Evolutionary conservation across 2,329 filamentous ascomycete species (phyloP).

Genomic region (Penicillium frequentans): DNA sequence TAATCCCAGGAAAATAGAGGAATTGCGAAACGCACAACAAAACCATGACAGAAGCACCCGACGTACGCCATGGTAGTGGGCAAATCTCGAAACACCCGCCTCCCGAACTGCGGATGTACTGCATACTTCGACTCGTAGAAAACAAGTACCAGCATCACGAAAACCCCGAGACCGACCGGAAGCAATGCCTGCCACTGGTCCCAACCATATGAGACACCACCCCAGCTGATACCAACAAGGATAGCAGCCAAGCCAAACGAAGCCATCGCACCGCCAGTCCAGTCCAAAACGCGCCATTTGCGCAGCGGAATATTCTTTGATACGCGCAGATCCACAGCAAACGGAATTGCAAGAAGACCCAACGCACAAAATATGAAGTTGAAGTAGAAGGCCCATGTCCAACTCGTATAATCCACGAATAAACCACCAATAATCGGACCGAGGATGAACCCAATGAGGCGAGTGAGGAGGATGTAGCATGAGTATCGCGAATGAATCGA

Average conservation of each 20-base stretch:
- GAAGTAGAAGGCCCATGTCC: slow-evolving; percentile 33
- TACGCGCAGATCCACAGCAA: slow-evolving; percentile 29
- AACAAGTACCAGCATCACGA: slow-evolving; percentile 31
- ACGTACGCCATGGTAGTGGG: slow-evolving; percentile 42
- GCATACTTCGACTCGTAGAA: slow-evolving; percentile 38
- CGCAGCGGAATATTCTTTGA: slow-evolving; percentile 22
- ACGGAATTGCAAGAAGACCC: slow-evolving; percentile 29
- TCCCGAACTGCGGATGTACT: slow-evolving; percentile 37
- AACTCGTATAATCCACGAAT: slow-evolving; percentile 24
- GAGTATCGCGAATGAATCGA: slow-evolving; percentile 34
- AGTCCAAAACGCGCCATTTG: slow-evolving; percentile 38
- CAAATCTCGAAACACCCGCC: slow-evolving; percentile 37
- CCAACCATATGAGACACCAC: slow-evolving; percentile 44
- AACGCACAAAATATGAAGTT: slow-evolving; percentile 34
- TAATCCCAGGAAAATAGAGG: too few species aligned
- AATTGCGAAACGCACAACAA: slow-evolving; percentile 37
- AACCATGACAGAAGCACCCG: slow-evolving; percentile 43
- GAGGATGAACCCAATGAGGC: slow-evolving; percentile 32
- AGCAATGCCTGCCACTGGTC: slow-evolving; percentile 38
- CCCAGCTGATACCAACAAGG: slow-evolving; percentile 46
- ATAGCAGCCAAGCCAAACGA: slow-evolving; percentile 38
- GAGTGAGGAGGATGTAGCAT: slow-evolving; percentile 31
- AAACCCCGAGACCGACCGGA: slow-evolving; percentile 38
- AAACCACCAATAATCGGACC: slow-evolving; percentile 29
- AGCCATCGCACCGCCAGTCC: slow-evolving; percentile 44